Conservation (phyloP, 2,329 filamentous ascomycete species). For the Penicillium sp. region DNA sequence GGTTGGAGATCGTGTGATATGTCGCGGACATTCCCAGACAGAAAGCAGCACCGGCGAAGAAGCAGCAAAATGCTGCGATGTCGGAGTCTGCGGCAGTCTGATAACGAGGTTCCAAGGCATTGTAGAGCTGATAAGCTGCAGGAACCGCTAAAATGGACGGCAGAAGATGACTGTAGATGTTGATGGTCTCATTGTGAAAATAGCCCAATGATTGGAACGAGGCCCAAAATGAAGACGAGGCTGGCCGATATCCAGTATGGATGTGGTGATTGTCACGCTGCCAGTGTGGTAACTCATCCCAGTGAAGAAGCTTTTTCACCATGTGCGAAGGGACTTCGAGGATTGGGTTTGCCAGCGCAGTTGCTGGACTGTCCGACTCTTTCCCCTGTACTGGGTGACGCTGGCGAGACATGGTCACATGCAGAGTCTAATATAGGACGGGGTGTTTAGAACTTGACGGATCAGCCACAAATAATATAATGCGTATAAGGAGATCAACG, state of each 20-base stretch:
- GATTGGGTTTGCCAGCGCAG: constrained; percentile 25
- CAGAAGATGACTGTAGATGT: constrained; percentile 71
- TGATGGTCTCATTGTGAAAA: constrained; percentile 69
- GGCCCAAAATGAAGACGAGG: constrained; percentile 60
- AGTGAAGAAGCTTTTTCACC: constrained; percentile 46
- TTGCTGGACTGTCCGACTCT: constrained; percentile 21
- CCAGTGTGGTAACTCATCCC: constrained; percentile 56
- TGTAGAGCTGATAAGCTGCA: constrained; percentile 56
- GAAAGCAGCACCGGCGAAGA: constrained; percentile 71
- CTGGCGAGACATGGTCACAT: constrained; percentile 35
- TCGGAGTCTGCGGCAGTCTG: constrained; percentile 62
- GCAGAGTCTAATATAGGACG: constrained; percentile 18
- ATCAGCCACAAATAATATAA: constrained; percentile 14
- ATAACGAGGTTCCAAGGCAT: constrained; percentile 65
- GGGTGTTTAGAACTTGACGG: constrained; percentile 12
- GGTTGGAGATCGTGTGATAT: constrained; percentile 83
- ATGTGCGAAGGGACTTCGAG: constrained; percentile 28
- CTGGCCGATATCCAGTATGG: constrained; percentile 63
- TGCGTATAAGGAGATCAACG: constrained; percentile 11
- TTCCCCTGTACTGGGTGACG: constrained; percentile 30
- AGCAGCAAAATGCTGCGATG: constrained; percentile 72
- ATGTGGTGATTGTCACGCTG: constrained; percentile 70
- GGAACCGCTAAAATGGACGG: constrained; percentile 63
- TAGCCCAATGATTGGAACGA: constrained; percentile 62
- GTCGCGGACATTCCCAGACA: constrained; percentile 81